Percentiles rank a stretch among this genome's conserved stretches.
phyloP scores from a whole-genome alignment of 495 filamentous ascomycete species.

The Thermochaetoides thermophila region DNA sequence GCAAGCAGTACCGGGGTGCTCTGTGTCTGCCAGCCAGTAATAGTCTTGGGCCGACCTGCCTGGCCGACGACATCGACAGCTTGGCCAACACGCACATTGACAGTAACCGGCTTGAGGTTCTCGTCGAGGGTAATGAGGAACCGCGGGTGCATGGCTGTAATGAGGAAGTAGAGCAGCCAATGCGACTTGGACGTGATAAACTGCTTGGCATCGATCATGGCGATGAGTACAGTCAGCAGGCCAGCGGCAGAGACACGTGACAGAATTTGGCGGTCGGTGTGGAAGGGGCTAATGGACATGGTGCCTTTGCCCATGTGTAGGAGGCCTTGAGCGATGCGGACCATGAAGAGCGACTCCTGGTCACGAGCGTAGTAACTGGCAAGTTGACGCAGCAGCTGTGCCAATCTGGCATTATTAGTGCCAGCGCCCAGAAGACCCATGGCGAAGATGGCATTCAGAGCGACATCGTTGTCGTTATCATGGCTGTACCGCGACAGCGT shows the following conservation, averaged over 20 bases:
- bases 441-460: slow-evolving; percentile 95
- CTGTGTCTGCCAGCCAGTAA: slow-evolving; percentile 99
- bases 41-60: slow-evolving; percentile 93
- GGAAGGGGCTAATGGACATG: slow-evolving; percentile 88
- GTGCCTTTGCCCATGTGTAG: slow-evolving; percentile 99
- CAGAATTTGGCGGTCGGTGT: slow-evolving; percentile 91
- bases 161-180: slow-evolving; percentile 94
- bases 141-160: slow-evolving; percentile 91
- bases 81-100: slow-evolving; percentile 94
- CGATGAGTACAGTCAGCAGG: slow-evolving; percentile 74
- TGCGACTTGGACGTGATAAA: slow-evolving; percentile 83
- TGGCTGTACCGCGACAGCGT: slow-evolving; percentile 96
- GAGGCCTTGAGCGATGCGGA: slow-evolving; percentile 93
- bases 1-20: slow-evolving; percentile 89
- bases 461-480: slow-evolving; percentile 98
- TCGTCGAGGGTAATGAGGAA: slow-evolving; percentile 95
- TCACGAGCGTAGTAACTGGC: slow-evolving; percentile 97
- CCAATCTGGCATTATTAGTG: slow-evolving; percentile 94
- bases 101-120: slow-evolving; percentile 79
- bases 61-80: slow-evolving; percentile 97
- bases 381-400: slow-evolving; percentile 84
- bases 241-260: slow-evolving; percentile 84
- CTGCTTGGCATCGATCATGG: slow-evolving; percentile 86
- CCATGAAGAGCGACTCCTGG: slow-evolving; percentile 93
- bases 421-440: slow-evolving; percentile 96